Conservation (phyloP, 306 rosid genomes). For the Urtica urens region DNA sequence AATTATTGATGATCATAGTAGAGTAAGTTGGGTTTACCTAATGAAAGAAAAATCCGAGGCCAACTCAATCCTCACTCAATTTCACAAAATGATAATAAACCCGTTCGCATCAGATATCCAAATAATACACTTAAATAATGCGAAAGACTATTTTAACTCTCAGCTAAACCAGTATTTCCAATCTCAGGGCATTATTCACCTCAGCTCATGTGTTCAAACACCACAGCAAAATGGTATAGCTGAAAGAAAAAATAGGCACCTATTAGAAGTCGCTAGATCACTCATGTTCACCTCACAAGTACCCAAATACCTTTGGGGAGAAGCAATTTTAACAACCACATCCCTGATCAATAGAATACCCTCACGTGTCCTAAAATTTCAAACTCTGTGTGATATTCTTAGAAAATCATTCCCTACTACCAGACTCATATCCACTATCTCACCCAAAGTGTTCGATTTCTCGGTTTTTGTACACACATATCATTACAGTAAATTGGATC, state of each 20-base stretch:
- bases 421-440: neutral
- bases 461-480: neutral
- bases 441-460: neutral
- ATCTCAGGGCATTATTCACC: neutral
- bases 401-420: neutral
- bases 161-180: neutral
- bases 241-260: conserved; percentile 1
- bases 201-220: neutral
- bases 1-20: conserved; percentile 7
- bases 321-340: neutral
- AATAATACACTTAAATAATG: neutral
- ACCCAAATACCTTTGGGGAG: neutral
- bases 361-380: neutral
- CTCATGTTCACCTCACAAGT: conserved; percentile 1
- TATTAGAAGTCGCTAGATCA: neutral
- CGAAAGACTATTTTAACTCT: neutral
- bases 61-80: neutral
- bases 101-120: neutral
- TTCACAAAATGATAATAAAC: neutral
- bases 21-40: neutral
- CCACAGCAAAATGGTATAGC: neutral
- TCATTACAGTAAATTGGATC: conserved; percentile 3
- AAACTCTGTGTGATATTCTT: neutral
- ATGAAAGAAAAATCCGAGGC: conserved; percentile 4
- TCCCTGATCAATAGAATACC: neutral